Percentiles rank a stretch among this genome's conserved stretches.
Conservation (phyloP, 805 yeast genomes). For the Saccharomycopsis babjevae region DNA sequence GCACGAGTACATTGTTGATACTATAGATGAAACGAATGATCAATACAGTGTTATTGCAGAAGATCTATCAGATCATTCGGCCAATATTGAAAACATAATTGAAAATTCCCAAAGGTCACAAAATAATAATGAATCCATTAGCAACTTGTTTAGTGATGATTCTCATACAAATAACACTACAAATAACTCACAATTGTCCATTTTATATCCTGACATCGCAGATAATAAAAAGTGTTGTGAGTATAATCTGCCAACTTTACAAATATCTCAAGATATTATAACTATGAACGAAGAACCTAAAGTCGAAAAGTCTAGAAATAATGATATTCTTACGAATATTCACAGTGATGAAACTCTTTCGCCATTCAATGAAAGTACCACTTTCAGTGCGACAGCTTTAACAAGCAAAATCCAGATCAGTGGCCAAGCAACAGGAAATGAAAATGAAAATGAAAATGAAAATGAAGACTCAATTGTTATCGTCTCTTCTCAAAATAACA, state of each 20-base stretch:
- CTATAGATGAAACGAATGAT: not conserved
- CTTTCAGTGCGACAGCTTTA: too few species aligned
- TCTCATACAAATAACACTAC: not conserved
- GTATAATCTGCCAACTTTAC: not conserved
- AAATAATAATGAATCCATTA: not conserved
- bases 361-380: too few species aligned
- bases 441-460: too few species aligned
- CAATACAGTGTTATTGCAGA: not conserved
- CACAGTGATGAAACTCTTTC: too few species aligned
- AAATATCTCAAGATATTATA: too few species aligned
- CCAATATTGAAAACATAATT: not conserved
- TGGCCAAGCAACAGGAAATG: too few species aligned
- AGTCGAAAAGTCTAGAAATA: too few species aligned
- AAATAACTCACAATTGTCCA: not conserved
- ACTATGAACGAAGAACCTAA: too few species aligned
- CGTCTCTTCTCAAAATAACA: too few species aligned
- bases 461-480: too few species aligned
- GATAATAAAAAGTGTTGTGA: not conserved
- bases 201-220: not conserved
- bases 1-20: not conserved
- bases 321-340: too few species aligned
- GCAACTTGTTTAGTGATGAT: not conserved
- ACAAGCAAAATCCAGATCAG: too few species aligned
- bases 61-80: not conserved
- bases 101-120: not conserved